Evolutionary conservation across 148 eudicot genomes (phyloP), one percentile per base, ranked within the genome.

Genomic region (Chenopodium album): DNA sequence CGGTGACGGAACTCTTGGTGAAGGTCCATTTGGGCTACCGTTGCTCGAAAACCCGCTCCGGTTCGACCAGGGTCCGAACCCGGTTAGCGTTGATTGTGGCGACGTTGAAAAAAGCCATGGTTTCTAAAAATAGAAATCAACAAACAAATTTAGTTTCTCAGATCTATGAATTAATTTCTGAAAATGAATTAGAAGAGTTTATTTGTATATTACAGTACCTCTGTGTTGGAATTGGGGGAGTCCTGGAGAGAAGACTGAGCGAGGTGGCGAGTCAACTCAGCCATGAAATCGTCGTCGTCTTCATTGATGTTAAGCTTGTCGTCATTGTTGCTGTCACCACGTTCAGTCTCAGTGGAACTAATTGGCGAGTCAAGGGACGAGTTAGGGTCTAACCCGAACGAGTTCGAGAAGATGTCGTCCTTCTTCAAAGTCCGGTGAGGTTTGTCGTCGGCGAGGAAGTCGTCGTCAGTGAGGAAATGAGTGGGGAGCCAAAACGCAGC

Each of bases 401-500:
- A 31, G 41, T 29, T 54, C 1, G 19, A 16, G 62, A 56, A 56
- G 22, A 56, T 3, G 20, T 56, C 62, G 7, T 56, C 20, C 4
- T 56, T 56, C 62, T 14, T 56, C 1, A 56, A 56, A 3, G 0
- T 56, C 62, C 22, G 62, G 59, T 22, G 31, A 22, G 64, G 41
- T 2, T 80, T 32, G 22, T 73, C 75, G 59, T 47, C 88, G 76
- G 81, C 17, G 86, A 82, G 82, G 23, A 88, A 68, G 76, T 91
- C 89, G 13, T 88, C 92, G 81, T 87, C 92, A 46, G 90, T 83
- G 71, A 92, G 90, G 52, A 94, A 92, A 76, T 89, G 90, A 6
- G 94, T 77, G 0, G 94, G 98, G 9, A 94, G 91, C 91, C 92
- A 92, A 69, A 92, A 92, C 74, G 84, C 82, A 8, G 89, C 88